Percentiles rank a stretch among this genome's conserved stretches.
These are phyloP conservation scores for Aeminium ludgeri DNA, from an alignment of 495 filamentous ascomycete species.

Conservation along the genomic window DNA sequence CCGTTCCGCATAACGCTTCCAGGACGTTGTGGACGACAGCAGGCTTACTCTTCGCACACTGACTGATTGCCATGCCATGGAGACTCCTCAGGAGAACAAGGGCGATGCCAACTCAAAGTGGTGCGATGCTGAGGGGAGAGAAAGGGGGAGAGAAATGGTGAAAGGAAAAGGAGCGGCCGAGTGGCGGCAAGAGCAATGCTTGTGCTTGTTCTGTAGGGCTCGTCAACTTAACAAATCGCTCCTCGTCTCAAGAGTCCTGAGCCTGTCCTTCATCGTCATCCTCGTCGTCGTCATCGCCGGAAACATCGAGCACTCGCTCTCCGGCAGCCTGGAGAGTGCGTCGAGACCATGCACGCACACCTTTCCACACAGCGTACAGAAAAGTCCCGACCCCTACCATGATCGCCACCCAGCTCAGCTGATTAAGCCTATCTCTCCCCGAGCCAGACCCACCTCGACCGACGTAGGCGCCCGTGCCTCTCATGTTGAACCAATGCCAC, in stretches of 20 bases:
- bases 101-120: conserved; percentile 84
- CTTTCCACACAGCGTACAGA: conserved; percentile 65
- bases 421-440: conserved; percentile 55
- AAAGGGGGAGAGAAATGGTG: neutral
- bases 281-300: conserved; percentile 54
- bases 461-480: conserved; percentile 33
- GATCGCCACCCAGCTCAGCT: conserved; percentile 60
- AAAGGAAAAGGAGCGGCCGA: too few relatives aligned
- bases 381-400: conserved; percentile 68
- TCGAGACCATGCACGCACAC: conserved; percentile 52
- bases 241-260: too few relatives aligned
- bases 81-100: conserved; percentile 24
- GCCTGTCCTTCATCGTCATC: conserved; percentile 38
- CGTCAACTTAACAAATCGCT: neutral
- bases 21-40: neutral
- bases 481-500: conserved; percentile 58
- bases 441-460: conserved; percentile 36
- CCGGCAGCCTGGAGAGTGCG: conserved; percentile 55
- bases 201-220: too few relatives aligned
- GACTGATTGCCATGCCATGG: conserved; percentile 85
- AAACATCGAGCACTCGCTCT: conserved; percentile 67
- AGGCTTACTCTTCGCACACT: conserved; percentile 59
- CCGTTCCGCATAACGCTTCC: conserved; percentile 6
- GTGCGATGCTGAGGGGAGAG: conserved; percentile 33
- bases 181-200: too few relatives aligned